Evolutionary conservation across 2,329 filamentous ascomycete genomes (phyloP).

Genomic region (Malbranchea zuffiana): DNA sequence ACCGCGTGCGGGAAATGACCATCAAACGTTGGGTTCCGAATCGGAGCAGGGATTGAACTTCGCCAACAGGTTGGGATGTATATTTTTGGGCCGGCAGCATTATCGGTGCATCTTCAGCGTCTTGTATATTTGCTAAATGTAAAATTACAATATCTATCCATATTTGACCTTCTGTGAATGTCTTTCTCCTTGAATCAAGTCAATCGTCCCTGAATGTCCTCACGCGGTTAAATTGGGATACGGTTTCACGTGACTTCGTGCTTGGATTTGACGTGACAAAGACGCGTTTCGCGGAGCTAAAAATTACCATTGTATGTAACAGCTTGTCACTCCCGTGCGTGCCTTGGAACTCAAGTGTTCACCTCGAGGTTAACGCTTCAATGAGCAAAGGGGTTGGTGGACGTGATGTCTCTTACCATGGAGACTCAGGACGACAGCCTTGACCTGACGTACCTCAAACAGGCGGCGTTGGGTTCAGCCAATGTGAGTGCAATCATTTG

Average conservation of each 20-base stretch:
- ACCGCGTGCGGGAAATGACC: conserved; percentile 68
- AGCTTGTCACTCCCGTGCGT: not conserved
- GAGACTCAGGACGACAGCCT: conserved; percentile 33
- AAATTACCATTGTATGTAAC: conserved; percentile 5
- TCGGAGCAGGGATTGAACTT: conserved; percentile 56
- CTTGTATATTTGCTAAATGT: not conserved
- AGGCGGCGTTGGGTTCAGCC: conserved; percentile 31
- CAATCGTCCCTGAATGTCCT: not conserved
- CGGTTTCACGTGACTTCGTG: conserved; percentile 5
- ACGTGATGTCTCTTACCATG: conserved; percentile 18
- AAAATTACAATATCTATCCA: not conserved
- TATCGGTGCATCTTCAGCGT: not conserved
- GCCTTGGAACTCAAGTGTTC: too few species aligned
- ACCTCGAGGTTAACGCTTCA: too few species aligned
- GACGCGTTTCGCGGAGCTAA: conserved; percentile 3
- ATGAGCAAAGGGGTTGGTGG: too few species aligned
- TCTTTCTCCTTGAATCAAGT: not conserved
- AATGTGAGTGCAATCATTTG: conserved; percentile 22
- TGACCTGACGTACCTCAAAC: conserved; percentile 32
- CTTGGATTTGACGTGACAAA: conserved; percentile 2
- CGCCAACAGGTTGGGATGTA: too few species aligned
- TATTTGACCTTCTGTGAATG: not conserved
- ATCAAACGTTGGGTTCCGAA: conserved; percentile 78
- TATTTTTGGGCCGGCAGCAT: too few species aligned
- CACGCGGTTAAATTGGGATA: conserved; percentile 4